Conservation (phyloP, 495 filamentous ascomycete genomes). For the Lichina pygmaea region DNA sequence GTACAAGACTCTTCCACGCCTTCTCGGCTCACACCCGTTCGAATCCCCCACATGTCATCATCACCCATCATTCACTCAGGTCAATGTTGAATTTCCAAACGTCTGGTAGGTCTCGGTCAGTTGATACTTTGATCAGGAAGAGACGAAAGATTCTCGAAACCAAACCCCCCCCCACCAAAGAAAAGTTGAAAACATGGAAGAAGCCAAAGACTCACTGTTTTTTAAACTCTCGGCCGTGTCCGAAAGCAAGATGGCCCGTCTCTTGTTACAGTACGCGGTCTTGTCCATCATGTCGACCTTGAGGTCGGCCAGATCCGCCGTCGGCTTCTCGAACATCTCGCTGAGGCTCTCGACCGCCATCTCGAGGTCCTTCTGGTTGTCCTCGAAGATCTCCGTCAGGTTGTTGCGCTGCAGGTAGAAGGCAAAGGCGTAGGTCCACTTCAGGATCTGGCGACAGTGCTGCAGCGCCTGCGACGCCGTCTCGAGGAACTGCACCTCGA, state of each 20-base stretch:
- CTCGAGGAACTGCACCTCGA: slow-evolving; percentile 90
- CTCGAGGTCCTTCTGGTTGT: slow-evolving; percentile 94
- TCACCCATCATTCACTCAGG: slow-evolving; percentile 1
- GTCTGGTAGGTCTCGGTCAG: slow-evolving; percentile 3
- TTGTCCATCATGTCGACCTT: slow-evolving; percentile 98
- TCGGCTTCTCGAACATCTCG: slow-evolving; percentile 94
- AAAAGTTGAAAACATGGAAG: neutral
- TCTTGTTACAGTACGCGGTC: slow-evolving; percentile 83
- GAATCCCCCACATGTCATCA: neutral
- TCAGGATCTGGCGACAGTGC: slow-evolving; percentile 84
- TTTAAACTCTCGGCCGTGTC: slow-evolving; percentile 82
- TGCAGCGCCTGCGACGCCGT: slow-evolving; percentile 82
- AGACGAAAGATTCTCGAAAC: neutral
- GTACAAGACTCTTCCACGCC: no score
- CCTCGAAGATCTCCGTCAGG: slow-evolving; percentile 88
- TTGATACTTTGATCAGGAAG: neutral
- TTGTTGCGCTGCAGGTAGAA: slow-evolving; percentile 92
- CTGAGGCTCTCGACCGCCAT: slow-evolving; percentile 85
- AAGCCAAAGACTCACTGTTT: slow-evolving; percentile 31
- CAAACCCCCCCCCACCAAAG: neutral
- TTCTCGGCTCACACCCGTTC: no score
- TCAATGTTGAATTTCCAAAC: slow-evolving; percentile 15
- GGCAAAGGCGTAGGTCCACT: slow-evolving; percentile 98
- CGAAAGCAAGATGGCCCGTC: slow-evolving; percentile 63
- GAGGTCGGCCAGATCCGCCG: slow-evolving; percentile 50